Evolutionary conservation across 257 asterid species (phyloP).

Genomic region (Petunia axillaris): DNA sequence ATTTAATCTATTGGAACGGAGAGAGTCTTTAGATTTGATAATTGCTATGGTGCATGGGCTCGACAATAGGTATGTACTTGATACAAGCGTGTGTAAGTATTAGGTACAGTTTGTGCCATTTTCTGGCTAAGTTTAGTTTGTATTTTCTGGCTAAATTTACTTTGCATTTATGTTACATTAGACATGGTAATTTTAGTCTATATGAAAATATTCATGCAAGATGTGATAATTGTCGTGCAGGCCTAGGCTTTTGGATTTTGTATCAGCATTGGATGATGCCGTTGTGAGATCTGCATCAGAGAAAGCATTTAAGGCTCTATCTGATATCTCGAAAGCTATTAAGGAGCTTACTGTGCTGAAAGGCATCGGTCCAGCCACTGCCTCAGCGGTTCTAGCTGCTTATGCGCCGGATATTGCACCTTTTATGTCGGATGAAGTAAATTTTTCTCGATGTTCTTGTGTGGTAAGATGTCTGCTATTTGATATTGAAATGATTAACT

Average conservation of each 20-base stretch:
- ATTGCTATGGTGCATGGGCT: neutral
- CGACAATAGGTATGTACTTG: neutral
- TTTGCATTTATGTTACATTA: neutral
- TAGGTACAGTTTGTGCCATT: neutral
- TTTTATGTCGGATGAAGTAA: slow-evolving; percentile 92
- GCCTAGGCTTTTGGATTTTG: slow-evolving; percentile 76
- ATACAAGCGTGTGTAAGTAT: neutral
- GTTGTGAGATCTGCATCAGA: slow-evolving; percentile 65
- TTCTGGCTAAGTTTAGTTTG: neutral
- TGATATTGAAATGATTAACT: neutral
- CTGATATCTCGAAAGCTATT: slow-evolving; percentile 68
- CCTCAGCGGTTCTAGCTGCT: slow-evolving; percentile 90
- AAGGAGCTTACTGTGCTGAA: slow-evolving; percentile 67
- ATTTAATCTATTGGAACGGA: neutral
- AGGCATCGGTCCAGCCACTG: slow-evolving; percentile 97
- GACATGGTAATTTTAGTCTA: neutral
- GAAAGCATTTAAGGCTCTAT: slow-evolving; percentile 70
- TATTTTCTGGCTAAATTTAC: neutral
- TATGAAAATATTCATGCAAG: neutral
- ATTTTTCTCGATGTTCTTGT: neutral
- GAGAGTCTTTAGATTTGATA: neutral
- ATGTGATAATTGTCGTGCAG: neutral
- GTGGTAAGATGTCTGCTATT: neutral
- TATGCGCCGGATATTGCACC: slow-evolving; percentile 81
- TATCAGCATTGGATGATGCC: slow-evolving; percentile 59